Evolutionary conservation across 768 basidiomycete species (phyloP).

Genomic region (Gelatoporia subvermispora): DNA sequence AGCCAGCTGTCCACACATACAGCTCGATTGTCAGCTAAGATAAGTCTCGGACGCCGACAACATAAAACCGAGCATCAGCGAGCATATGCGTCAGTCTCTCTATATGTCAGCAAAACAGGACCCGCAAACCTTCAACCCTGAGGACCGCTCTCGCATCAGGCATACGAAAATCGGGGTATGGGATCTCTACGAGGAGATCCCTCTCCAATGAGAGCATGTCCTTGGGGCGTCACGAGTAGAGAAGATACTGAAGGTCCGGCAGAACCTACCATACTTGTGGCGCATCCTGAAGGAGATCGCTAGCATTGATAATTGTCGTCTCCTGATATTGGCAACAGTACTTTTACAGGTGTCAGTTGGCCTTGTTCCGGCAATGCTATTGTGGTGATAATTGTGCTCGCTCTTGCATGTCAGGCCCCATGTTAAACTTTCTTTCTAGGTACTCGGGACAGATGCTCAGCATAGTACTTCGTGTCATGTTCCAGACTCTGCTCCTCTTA

Average conservation of each 20-base stretch:
- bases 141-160: constrained; percentile 39
- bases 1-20: no score
- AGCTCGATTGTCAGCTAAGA: no score
- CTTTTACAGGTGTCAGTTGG: no score
- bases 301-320: constrained; percentile 47
- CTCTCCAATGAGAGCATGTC: constrained; percentile 31
- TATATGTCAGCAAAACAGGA: no score
- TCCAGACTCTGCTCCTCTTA: background rate
- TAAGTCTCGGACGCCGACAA: no score
- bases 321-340: constrained; percentile 40
- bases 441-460: constrained; percentile 63
- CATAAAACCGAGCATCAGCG: no score
- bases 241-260: constrained; percentile 40
- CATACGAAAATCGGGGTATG: constrained; percentile 67
- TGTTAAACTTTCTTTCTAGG: constrained; percentile 32
- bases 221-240: constrained; percentile 43
- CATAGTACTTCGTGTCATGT: constrained; percentile 38
- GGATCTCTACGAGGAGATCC: constrained; percentile 67
- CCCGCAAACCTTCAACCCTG: constrained; percentile 41
- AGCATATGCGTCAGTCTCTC: no score
- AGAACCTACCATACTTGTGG: constrained; percentile 57
- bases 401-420: no score
- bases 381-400: no score
- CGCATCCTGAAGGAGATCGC: constrained; percentile 62
- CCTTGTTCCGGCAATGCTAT: constrained; percentile 39